Percentiles rank a stretch among this genome's conserved stretches.
phyloP scores from a whole-genome alignment of 768 basidiomycete species.

The Russula brevipes region DNA sequence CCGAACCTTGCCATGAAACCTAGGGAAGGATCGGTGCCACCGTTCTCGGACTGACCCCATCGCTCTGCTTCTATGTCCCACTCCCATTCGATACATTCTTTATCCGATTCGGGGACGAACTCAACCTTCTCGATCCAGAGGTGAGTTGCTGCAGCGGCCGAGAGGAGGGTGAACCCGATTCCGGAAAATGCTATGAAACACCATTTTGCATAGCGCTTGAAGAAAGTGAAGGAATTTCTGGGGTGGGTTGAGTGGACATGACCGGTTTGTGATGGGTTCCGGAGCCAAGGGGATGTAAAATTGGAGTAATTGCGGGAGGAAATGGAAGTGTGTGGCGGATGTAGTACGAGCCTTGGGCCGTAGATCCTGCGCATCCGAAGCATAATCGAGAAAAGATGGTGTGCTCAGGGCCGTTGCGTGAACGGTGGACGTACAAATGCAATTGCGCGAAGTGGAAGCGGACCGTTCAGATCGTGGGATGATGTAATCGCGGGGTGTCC shows the following conservation, averaged over 20 bases:
- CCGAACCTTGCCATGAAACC: conserved; percentile 57
- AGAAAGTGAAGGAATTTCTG: conserved; percentile 40
- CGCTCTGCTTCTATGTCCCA: conserved; percentile 60
- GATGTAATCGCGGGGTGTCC: no score
- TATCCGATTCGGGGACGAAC: conserved; percentile 45
- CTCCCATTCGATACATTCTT: conserved; percentile 54
- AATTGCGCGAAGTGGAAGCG: no score
- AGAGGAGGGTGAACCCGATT: conserved; percentile 41
- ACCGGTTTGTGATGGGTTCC: conserved; percentile 11
- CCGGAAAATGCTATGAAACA: conserved; percentile 43
- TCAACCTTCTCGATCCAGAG: conserved; percentile 59
- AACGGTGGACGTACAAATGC: no score
- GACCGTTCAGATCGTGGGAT: no score
- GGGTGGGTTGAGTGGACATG: conserved; percentile 36
- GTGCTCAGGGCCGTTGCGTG: no score
- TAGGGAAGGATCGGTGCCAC: conserved; percentile 70
- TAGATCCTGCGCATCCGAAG: neutral
- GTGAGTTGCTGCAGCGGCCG: conserved; percentile 54
- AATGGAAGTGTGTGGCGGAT: neutral
- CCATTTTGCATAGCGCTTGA: conserved; percentile 46
- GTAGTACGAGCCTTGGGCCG: neutral
- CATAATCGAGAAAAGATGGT: neutral
- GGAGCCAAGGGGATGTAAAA: conserved; percentile 14
- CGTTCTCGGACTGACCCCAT: conserved; percentile 49
- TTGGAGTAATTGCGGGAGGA: neutral